These are phyloP conservation scores for Deinandra increscens DNA, from an alignment of 129 eudicot species.

Conservation along the genomic window DNA sequence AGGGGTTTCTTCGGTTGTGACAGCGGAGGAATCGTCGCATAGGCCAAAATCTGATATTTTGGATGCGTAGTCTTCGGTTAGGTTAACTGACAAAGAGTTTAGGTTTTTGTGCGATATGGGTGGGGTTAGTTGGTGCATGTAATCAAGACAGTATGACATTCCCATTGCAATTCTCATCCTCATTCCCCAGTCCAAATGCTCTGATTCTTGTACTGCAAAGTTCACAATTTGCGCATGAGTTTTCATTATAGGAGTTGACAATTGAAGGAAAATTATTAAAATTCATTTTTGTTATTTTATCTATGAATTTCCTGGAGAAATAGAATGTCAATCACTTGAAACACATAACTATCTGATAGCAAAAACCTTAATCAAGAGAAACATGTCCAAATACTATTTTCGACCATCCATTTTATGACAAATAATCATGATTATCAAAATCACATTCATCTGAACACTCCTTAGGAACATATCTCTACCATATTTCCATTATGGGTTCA, in stretches of 20 bases:
- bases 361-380: too few relatives aligned
- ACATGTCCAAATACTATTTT: too few relatives aligned
- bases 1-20: constrained; percentile 31
- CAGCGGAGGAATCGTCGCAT: constrained; percentile 42
- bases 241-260: neutral
- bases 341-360: too few relatives aligned
- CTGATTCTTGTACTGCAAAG: constrained; percentile 84
- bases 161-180: constrained; percentile 87
- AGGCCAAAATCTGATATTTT: constrained; percentile 76
- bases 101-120: constrained; percentile 65
- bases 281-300: neutral
- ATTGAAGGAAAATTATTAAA: neutral
- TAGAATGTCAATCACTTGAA: too few relatives aligned
- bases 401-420: neutral
- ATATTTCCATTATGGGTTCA: too few relatives aligned
- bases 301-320: too few relatives aligned
- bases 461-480: too few relatives aligned
- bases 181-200: constrained; percentile 84
- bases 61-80: constrained; percentile 94
- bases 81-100: constrained; percentile 58
- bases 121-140: constrained; percentile 83
- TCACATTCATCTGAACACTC: neutral
- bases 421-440: neutral
- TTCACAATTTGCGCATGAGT: constrained; percentile 2
- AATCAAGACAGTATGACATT: constrained; percentile 82